A percentile compares a stretch with the other conserved stretches of the same genome.
Conservation (phyloP, 139 green algal species). For the Astrephomene gubernaculifera region DNA sequence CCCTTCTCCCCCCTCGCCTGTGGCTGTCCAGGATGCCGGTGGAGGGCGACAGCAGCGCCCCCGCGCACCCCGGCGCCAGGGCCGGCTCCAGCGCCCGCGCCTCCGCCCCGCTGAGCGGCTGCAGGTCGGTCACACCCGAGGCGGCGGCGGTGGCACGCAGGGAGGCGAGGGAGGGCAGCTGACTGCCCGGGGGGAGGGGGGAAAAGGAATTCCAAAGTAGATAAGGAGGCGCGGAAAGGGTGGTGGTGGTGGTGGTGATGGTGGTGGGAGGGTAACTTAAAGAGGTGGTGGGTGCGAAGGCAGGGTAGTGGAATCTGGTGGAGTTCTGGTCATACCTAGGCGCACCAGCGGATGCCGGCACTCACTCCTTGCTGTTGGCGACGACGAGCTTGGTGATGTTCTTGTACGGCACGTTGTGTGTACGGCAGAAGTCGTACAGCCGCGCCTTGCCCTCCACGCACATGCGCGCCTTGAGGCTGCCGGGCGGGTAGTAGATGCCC, state of each 20-base stretch:
- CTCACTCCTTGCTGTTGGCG: slow-evolving; percentile 55
- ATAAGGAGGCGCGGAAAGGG: background rate
- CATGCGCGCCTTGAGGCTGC: slow-evolving; percentile 81
- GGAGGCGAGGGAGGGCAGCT: background rate
- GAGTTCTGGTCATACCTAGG: no score
- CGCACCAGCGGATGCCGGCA: background rate
- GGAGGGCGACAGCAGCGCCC: slow-evolving; percentile 82
- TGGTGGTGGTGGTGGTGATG: background rate
- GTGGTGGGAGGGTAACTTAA: no score
- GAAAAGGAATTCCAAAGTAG: background rate
- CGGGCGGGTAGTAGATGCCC: slow-evolving; percentile 89
- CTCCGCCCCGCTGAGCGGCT: slow-evolving; percentile 63
- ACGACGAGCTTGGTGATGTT: slow-evolving; percentile 87
- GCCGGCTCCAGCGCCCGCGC: slow-evolving; percentile 75
- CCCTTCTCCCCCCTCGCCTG: slow-evolving; percentile 41
- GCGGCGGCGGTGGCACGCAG: background rate
- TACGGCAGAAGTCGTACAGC: slow-evolving; percentile 79
- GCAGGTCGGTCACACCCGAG: slow-evolving; percentile 79
- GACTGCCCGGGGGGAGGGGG: background rate
- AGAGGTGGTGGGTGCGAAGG: no score
- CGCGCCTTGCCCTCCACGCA: slow-evolving; percentile 80
- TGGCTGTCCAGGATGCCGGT: slow-evolving; percentile 91
- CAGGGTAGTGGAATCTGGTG: no score
- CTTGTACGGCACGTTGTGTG: slow-evolving; percentile 64
- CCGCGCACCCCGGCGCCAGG: slow-evolving; percentile 53